Percentiles rank a stretch among this genome's conserved stretches.
Conservation (phyloP, 2,329 filamentous ascomycete genomes). For the Apiospora saccharicola region DNA sequence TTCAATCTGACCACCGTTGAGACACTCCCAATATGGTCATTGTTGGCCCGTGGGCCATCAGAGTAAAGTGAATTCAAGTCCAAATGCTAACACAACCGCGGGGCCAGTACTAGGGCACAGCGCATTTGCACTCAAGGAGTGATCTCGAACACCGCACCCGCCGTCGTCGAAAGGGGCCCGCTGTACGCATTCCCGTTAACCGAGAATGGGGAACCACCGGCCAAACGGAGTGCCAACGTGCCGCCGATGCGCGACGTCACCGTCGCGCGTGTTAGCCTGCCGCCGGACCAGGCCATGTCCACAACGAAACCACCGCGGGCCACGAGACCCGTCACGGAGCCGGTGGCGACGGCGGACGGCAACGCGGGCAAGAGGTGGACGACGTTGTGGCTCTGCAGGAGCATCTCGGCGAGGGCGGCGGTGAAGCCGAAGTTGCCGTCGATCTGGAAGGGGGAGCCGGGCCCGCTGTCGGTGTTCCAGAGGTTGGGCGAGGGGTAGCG, state of each 20-base stretch:
- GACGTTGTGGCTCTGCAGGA: conserved; percentile 48
- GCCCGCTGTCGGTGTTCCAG: conserved; percentile 33
- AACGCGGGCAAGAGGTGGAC: conserved; percentile 40
- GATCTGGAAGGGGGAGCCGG: conserved; percentile 49
- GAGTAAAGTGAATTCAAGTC: neutral
- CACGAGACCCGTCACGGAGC: conserved; percentile 33
- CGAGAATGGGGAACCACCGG: conserved; percentile 29
- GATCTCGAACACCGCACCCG: conserved; percentile 10
- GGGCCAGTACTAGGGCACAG: neutral
- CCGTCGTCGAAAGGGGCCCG: conserved; percentile 29
- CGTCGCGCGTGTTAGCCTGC: conserved; percentile 32
- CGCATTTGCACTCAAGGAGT: neutral
- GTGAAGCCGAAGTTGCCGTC: conserved; percentile 59
- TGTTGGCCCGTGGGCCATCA: neutral
- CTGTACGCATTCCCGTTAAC: conserved; percentile 33
- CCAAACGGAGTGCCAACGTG: conserved; percentile 32
- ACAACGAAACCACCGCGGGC: conserved; percentile 35
- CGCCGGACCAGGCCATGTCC: conserved; percentile 33
- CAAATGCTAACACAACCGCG: too few species aligned
- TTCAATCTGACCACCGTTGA: neutral
- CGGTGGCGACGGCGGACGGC: conserved; percentile 32
- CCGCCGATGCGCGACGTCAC: conserved; percentile 35
- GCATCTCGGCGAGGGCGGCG: conserved; percentile 52
- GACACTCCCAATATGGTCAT: too few species aligned
- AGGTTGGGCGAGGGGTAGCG: conserved; percentile 50